Evolutionary conservation across 2,329 filamentous ascomycete species (phyloP), one percentile per base, ranked within the genome.

Genomic region (Xylaria sp.): DNA sequence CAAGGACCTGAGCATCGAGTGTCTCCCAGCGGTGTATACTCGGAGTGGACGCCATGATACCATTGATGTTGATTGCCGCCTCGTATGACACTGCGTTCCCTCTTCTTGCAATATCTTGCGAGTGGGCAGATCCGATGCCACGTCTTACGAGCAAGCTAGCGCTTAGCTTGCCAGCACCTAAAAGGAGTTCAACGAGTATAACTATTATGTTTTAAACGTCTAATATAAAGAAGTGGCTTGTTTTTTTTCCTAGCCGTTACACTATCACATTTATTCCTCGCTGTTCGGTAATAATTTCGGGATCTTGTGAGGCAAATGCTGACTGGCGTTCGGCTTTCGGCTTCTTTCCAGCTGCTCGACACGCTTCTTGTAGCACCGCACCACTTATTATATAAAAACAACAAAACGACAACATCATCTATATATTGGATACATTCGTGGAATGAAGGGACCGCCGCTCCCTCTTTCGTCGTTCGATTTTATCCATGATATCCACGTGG

Each of bases 311-410:
- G 25, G 45, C 31, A 49, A 39, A 31, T 39, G 13, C 15, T 49
- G 33, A 39, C 29, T 65, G n/a, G 10, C 10, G 5, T 45, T 58
- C 61, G 61, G 55, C 47, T 6, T 64, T 64, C 61, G 61, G 61
- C 47, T 36, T 59, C 25, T 56, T 39, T n/a, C n/a, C 42, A 33
- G n/a, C 22, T 38, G 6, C 11, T 45, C 9, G 6, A 10, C 10
- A 42, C 10, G 22, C 33, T 54, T 25, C 22, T 38, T 25, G 10
- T 15, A 10, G 20, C 6, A 10, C 20, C 27, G 15, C 17, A 33
- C 22, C 22, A 49, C 9, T 47, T 13, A 2, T 15, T 17, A 50
- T 50, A 20, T 4, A 5, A 13, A n/a, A 20, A 51, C 5, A n/a
- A 31, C 17, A 9, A 9, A 20, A 50, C 17, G 29, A n/a, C 10